Percentiles rank a stretch among this genome's conserved stretches.
phyloP scores from a whole-genome alignment of 2,329 filamentous ascomycete species.

The Neonectria magnoliae region DNA sequence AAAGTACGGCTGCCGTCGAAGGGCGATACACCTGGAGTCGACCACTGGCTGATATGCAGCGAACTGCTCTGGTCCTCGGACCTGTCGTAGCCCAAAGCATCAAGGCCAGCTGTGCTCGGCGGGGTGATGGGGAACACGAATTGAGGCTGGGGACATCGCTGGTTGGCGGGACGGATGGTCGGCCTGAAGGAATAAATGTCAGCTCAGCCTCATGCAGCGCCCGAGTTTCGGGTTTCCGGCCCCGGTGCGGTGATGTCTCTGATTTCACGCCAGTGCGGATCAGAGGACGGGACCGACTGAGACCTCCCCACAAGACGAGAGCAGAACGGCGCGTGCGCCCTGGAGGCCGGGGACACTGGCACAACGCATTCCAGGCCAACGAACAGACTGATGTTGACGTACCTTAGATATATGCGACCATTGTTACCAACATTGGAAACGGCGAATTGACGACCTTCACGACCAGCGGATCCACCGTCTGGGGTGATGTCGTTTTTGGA shows the following conservation, averaged over 20 bases:
- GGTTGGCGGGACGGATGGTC: constrained; percentile 68
- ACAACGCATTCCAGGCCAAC: constrained; percentile 23
- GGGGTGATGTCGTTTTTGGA: constrained; percentile 64
- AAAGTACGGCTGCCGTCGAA: constrained; percentile 48
- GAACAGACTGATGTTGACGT: constrained; percentile 53
- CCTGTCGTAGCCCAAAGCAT: constrained; percentile 51
- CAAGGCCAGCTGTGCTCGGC: constrained; percentile 67
- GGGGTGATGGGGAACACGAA: constrained; percentile 71
- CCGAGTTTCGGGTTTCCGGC: constrained; percentile 26
- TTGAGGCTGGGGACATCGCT: constrained; percentile 69
- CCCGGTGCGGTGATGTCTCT: constrained; percentile 20
- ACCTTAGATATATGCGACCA: constrained; percentile 85
- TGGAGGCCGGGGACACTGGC: constrained; percentile 24
- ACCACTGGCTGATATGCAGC: constrained; percentile 53
- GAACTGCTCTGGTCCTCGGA: constrained; percentile 41
- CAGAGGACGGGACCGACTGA: constrained; percentile 21
- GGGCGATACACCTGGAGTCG: constrained; percentile 52
- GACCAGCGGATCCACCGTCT: constrained; percentile 68
- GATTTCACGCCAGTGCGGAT: constrained; percentile 23
- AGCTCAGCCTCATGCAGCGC: constrained; percentile 27
- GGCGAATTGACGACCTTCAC: constrained; percentile 78
- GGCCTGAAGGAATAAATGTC: constrained; percentile 56
- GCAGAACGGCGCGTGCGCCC: constrained; percentile 27
- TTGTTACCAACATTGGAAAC: constrained; percentile 87
- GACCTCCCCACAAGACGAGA: constrained; percentile 31